Evolutionary conservation across 768 basidiomycete genomes (phyloP).

Genomic region (Chiua virens): DNA sequence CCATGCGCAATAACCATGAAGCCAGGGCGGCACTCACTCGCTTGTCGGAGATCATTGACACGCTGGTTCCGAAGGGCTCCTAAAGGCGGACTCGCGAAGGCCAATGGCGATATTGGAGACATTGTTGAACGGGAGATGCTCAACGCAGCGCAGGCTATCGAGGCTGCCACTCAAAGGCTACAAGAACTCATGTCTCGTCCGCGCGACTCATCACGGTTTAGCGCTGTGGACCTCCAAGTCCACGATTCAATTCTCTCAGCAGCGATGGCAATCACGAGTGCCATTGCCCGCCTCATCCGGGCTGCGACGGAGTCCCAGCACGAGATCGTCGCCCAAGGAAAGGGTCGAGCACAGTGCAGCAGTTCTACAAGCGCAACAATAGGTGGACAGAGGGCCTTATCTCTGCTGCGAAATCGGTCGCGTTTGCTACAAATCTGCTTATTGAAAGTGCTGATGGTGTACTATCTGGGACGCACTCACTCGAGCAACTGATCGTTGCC

Average conservation of each 20-base stretch:
- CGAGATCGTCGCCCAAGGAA: conserved; percentile 95
- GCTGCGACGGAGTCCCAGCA: conserved; percentile 98
- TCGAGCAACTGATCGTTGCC: conserved; percentile 99
- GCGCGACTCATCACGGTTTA: conserved; percentile 83
- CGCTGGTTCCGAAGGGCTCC: conserved; percentile 79
- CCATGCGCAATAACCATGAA: conserved; percentile 88
- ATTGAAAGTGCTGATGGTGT: conserved; percentile 99
- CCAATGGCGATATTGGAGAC: conserved; percentile 93
- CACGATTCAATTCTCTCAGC: conserved; percentile 96
- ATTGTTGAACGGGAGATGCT: conserved; percentile 97
- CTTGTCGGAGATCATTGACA: conserved; percentile 86
- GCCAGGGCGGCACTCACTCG: conserved; percentile 78
- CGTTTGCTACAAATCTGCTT: conserved; percentile 91
- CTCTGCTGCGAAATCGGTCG: conserved; percentile 96
- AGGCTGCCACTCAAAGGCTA: conserved; percentile 84
- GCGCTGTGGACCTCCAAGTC: conserved; percentile 90
- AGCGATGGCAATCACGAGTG: conserved; percentile 92
- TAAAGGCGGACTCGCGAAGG: conserved; percentile 68
- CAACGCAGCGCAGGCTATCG: conserved; percentile 90
- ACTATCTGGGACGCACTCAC: conserved; percentile 91
- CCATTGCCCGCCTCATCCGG: conserved; percentile 91
- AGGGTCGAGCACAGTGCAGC: conserved; percentile 88
- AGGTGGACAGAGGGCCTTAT: conserved; percentile 99
- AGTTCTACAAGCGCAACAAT: conserved; percentile 99
- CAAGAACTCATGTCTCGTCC: conserved; percentile 92